Conservation (phyloP, 2,329 filamentous ascomycete genomes). For the Colletotrichum lentis region DNA sequence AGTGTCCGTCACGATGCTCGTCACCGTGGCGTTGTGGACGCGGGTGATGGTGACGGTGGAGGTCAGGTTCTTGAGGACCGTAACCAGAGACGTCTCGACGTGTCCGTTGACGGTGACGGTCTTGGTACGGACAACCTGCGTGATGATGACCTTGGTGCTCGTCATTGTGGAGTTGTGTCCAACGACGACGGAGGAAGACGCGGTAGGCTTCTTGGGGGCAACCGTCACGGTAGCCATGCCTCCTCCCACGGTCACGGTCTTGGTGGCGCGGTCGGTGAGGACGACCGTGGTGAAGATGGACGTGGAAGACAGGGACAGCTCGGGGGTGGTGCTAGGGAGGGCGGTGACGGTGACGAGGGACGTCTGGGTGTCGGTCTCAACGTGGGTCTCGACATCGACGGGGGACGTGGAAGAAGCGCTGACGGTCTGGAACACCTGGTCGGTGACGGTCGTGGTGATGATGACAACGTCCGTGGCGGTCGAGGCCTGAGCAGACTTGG, state of each 20-base stretch:
- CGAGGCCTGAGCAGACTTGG: slow-evolving; percentile 8
- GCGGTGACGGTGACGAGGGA: slow-evolving; percentile 8
- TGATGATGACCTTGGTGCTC: slow-evolving; percentile 44
- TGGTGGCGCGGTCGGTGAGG: slow-evolving; percentile 31
- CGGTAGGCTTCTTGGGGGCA: slow-evolving; percentile 15
- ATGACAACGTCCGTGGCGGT: neutral
- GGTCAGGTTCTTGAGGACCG: slow-evolving; percentile 41
- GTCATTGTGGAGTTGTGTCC: slow-evolving; percentile 37
- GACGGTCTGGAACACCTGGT: slow-evolving; percentile 27
- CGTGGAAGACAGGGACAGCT: neutral
- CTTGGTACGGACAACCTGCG: slow-evolving; percentile 44
- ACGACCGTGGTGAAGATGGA: slow-evolving; percentile 33
- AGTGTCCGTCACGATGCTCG: slow-evolving; percentile 26
- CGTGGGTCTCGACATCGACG: slow-evolving; percentile 8
- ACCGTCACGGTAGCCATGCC: slow-evolving; percentile 24
- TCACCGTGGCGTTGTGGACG: slow-evolving; percentile 34
- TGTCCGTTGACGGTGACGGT: slow-evolving; percentile 42
- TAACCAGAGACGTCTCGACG: slow-evolving; percentile 17
- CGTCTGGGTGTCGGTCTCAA: slow-evolving; percentile 11
- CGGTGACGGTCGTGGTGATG: slow-evolving; percentile 22
- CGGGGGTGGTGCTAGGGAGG: slow-evolving; percentile 5
- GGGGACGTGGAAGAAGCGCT: slow-evolving; percentile 7
- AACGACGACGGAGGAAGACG: slow-evolving; percentile 30
- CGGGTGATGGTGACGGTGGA: slow-evolving; percentile 46
- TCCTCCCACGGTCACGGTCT: slow-evolving; percentile 31